These are phyloP conservation scores for Podospora appendiculata DNA, from an alignment of 495 filamentous ascomycete species.

Conservation along the genomic window DNA sequence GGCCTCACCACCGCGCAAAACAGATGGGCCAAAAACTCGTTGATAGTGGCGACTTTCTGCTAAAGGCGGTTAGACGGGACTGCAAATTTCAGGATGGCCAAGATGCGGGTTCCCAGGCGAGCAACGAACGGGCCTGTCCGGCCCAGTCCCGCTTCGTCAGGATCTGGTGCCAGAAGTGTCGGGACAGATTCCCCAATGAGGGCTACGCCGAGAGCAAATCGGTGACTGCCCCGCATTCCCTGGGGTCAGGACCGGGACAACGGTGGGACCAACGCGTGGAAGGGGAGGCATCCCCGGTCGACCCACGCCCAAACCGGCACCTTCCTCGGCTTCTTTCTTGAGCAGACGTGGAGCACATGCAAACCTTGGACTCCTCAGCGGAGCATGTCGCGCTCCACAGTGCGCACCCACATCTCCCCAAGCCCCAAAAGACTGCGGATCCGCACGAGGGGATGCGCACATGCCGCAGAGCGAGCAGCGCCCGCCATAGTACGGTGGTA, in stretches of 20 bases:
- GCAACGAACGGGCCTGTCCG: too few relatives aligned
- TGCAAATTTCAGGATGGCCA: not conserved
- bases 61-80: not conserved
- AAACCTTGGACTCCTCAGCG: too few relatives aligned
- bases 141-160: not conserved
- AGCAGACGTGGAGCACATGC: too few relatives aligned
- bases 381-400: too few relatives aligned
- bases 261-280: not conserved
- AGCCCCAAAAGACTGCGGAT: too few relatives aligned
- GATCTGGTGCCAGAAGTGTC: not conserved
- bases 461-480: too few relatives aligned
- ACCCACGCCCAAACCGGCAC: not conserved
- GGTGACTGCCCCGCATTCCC: slow-evolving; percentile 7
- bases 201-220: slow-evolving; percentile 9
- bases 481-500: not conserved
- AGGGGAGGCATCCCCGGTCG: slow-evolving; percentile 3
- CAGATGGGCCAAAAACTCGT: too few relatives aligned
- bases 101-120: not conserved
- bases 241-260: slow-evolving; percentile 9
- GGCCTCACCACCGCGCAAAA: too few relatives aligned
- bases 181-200: slow-evolving; percentile 19
- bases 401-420: too few relatives aligned
- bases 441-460: too few relatives aligned
- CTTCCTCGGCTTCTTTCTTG: slow-evolving; percentile 12
- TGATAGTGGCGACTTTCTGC: not conserved